Conservation (phyloP, 345 rosid genomes). For the Populus pruinosa region DNA sequence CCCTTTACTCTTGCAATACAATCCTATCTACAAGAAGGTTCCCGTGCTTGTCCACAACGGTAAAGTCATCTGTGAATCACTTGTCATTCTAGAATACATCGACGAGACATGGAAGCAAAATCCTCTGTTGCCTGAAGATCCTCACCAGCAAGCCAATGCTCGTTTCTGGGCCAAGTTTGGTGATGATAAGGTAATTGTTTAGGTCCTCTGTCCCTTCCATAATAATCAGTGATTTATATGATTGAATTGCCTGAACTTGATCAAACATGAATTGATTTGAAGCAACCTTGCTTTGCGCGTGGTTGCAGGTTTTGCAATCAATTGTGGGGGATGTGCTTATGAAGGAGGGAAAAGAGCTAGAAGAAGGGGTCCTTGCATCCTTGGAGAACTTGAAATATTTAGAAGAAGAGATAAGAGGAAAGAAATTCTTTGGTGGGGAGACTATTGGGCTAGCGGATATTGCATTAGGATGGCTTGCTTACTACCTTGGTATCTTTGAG, state of each 20-base stretch:
- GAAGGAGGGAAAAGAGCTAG: slow-evolving; percentile 4
- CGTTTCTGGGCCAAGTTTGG: slow-evolving; percentile 11
- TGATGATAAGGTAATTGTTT: slow-evolving; percentile 1
- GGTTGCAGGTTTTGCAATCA: background rate
- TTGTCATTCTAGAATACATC: slow-evolving; percentile 8
- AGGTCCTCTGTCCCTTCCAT: background rate
- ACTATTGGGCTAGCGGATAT: slow-evolving; percentile 10
- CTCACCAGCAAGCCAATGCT: background rate
- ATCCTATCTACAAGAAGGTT: background rate
- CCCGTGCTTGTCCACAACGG: slow-evolving; percentile 6
- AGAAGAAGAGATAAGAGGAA: slow-evolving; percentile 11
- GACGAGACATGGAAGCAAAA: slow-evolving; percentile 9
- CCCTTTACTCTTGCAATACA: background rate
- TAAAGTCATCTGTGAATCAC: background rate
- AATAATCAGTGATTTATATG: background rate
- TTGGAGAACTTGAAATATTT: background rate
- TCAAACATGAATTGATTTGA: too few relatives aligned
- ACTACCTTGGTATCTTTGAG: background rate
- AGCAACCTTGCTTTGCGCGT: background rate
- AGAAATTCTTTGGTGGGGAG: slow-evolving; percentile 13
- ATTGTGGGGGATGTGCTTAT: background rate
- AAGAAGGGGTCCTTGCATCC: background rate
- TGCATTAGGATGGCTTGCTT: slow-evolving; percentile 19
- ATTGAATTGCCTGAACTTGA: background rate
- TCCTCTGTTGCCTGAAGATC: slow-evolving; percentile 9